These are phyloP conservation scores for Scutellaria galericulata DNA, from an alignment of 257 asterid genomes.

Conservation along the genomic window DNA sequence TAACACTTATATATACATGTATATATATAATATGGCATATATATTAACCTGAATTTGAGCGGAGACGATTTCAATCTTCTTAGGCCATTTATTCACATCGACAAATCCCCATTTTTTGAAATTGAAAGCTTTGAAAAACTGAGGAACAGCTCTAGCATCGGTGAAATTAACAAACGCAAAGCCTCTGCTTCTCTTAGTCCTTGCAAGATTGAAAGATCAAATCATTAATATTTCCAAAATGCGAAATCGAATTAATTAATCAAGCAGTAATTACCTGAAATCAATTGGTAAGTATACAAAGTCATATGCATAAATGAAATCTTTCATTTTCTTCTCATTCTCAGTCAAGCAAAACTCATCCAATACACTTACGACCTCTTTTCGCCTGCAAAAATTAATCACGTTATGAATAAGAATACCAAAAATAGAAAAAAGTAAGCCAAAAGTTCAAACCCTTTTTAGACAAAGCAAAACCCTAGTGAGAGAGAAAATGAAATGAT, in stretches of 20 bases:
- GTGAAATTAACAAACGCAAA: conserved; percentile 76
- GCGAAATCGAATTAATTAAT: too few relatives aligned
- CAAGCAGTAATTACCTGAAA: conserved; percentile 43
- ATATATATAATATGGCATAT: background rate
- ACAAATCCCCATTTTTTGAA: conserved; percentile 33
- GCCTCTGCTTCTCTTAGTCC: conserved; percentile 54
- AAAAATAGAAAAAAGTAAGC: background rate
- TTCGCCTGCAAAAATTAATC: conserved; percentile 39
- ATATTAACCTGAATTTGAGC: conserved; percentile 63
- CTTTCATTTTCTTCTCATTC: conserved; percentile 31
- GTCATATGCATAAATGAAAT: conserved; percentile 50
- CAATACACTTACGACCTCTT: conserved; percentile 41
- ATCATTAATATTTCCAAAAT: too few relatives aligned
- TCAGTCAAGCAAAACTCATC: conserved; percentile 52
- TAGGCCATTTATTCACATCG: conserved; percentile 34
- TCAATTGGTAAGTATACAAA: conserved; percentile 71
- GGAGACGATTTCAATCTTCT: conserved; percentile 40
- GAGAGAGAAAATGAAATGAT: too few relatives aligned
- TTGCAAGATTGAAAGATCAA: conserved; percentile 1
- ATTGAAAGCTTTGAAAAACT: conserved; percentile 37
- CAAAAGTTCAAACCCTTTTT: too few relatives aligned
- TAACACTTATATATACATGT: too few relatives aligned
- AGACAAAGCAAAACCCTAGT: too few relatives aligned
- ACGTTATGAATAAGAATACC: background rate
- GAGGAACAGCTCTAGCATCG: conserved; percentile 42